Evolutionary conservation across 2,329 filamentous ascomycete species (phyloP).

Genomic region (Paecilomyces dactylethromorphus): DNA sequence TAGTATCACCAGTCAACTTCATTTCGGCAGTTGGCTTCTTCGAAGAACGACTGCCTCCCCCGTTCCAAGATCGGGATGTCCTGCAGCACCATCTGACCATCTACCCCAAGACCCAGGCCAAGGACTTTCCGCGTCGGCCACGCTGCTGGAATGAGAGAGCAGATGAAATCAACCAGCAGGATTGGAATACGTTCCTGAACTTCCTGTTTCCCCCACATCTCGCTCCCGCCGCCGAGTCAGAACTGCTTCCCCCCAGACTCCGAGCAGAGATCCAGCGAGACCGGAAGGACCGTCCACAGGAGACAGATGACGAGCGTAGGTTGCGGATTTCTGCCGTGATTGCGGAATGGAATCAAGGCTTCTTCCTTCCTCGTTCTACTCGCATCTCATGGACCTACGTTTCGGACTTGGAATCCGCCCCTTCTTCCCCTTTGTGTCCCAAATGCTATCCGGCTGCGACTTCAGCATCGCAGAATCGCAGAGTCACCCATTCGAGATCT

Average conservation of each 20-base stretch:
- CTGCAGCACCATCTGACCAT: constrained; percentile 34
- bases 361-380: constrained; percentile 32
- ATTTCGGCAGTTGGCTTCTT: constrained; percentile 33
- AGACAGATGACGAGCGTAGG: constrained; percentile 34
- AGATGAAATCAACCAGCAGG: constrained; percentile 31
- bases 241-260: constrained; percentile 29
- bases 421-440: constrained; percentile 32
- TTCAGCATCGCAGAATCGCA: constrained; percentile 13
- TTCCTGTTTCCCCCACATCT: constrained; percentile 36
- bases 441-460: constrained; percentile 35
- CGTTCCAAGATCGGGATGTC: constrained; percentile 16
- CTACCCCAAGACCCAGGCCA: constrained; percentile 33
- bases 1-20: constrained; percentile 23
- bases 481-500: constrained; percentile 5
- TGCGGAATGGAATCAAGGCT: constrained; percentile 38
- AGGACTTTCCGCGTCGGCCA: constrained; percentile 35
- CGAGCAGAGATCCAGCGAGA: constrained; percentile 35
- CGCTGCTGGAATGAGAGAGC: constrained; percentile 32
- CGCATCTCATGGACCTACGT: constrained; percentile 29
- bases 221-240: constrained; percentile 28
- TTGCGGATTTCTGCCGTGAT: constrained; percentile 32
- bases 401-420: constrained; percentile 23
- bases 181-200: constrained; percentile 38
- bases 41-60: constrained; percentile 24
- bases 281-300: constrained; percentile 35